These are phyloP conservation scores for Miamiensis avidus DNA, from an alignment of 169 alveolate genomes.

Conservation along the genomic window DNA sequence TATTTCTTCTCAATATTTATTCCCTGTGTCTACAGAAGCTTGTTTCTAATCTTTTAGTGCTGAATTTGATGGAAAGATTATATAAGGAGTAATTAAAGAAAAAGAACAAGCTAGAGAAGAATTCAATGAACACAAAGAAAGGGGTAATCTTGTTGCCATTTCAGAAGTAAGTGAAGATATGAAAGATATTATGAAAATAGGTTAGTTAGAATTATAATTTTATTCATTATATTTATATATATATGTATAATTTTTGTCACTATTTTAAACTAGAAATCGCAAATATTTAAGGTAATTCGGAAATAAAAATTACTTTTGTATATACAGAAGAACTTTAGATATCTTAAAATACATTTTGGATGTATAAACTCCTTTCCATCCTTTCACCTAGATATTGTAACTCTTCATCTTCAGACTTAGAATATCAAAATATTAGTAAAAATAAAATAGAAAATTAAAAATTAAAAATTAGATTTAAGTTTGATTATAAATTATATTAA, in stretches of 20 bases:
- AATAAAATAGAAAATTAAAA: too few species aligned
- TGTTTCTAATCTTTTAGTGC: constrained; percentile 1
- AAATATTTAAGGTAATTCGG: not conserved
- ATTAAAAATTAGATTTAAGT: too few species aligned
- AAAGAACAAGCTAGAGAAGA: constrained; percentile 1
- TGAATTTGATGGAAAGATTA: not conserved
- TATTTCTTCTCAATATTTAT: too few species aligned
- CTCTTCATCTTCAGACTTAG: too few species aligned
- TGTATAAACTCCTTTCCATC: too few species aligned
- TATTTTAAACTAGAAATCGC: not conserved
- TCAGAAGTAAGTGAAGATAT: not conserved
- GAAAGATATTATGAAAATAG: not conserved
- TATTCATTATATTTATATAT: not conserved
- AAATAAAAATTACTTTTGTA: too few species aligned
- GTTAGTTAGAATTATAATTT: not conserved
- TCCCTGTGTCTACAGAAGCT: not conserved
- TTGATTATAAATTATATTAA: too few species aligned
- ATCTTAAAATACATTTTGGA: too few species aligned
- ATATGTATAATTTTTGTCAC: not conserved
- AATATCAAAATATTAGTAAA: too few species aligned
- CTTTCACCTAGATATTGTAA: too few species aligned
- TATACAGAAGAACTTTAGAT: too few species aligned
- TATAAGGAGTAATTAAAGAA: not conserved
- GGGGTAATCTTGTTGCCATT: constrained; percentile 2
- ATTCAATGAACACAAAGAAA: not conserved